Conservation (phyloP, 2,329 filamentous ascomycete genomes). For the Microcyclosporella mali region DNA sequence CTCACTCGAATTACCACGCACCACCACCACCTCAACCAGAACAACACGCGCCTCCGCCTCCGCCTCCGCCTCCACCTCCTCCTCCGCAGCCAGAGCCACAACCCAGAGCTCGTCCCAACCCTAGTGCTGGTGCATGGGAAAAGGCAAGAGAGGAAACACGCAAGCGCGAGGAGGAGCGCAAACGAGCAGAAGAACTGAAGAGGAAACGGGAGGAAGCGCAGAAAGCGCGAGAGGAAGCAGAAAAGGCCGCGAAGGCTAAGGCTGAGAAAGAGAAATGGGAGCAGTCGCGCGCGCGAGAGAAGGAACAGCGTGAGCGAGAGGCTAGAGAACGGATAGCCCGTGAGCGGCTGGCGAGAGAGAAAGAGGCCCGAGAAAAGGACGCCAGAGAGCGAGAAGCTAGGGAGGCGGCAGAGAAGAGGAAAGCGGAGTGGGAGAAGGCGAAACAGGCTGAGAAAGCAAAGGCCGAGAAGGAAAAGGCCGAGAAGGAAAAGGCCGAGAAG, state of each 20-base stretch:
- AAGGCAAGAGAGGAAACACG: slow-evolving; percentile 63
- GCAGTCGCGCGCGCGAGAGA: slow-evolving; percentile 43
- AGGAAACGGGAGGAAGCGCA: slow-evolving; percentile 51
- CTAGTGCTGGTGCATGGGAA: slow-evolving; percentile 49
- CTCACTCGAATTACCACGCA: slow-evolving; percentile 20
- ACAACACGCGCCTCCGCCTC: slow-evolving; percentile 14
- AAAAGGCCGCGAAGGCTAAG: slow-evolving; percentile 39
- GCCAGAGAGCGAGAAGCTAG: slow-evolving; percentile 32
- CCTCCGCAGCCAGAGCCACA: slow-evolving; percentile 19
- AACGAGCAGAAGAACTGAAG: slow-evolving; percentile 55
- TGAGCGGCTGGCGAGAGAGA: slow-evolving; percentile 31
- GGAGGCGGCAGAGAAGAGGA: slow-evolving; percentile 38
- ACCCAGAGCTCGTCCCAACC: slow-evolving; percentile 19
- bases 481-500: slow-evolving; percentile 19
- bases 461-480: slow-evolving; percentile 43
- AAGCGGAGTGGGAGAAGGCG: slow-evolving; percentile 43
- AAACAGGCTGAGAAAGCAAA: slow-evolving; percentile 41
- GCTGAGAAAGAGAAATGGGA: slow-evolving; percentile 49
- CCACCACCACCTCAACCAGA: slow-evolving; percentile 7
- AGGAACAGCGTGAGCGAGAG: slow-evolving; percentile 44
- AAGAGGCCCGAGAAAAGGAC: slow-evolving; percentile 37
- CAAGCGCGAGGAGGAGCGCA: slow-evolving; percentile 57
- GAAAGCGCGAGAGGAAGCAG: slow-evolving; percentile 45
- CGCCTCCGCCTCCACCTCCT: slow-evolving; percentile 15
- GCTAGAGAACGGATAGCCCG: slow-evolving; percentile 42